Evolutionary conservation across 2,329 filamentous ascomycete species (phyloP), one percentile per base, ranked within the genome.

Genomic region (Chaetomium sp.): DNA sequence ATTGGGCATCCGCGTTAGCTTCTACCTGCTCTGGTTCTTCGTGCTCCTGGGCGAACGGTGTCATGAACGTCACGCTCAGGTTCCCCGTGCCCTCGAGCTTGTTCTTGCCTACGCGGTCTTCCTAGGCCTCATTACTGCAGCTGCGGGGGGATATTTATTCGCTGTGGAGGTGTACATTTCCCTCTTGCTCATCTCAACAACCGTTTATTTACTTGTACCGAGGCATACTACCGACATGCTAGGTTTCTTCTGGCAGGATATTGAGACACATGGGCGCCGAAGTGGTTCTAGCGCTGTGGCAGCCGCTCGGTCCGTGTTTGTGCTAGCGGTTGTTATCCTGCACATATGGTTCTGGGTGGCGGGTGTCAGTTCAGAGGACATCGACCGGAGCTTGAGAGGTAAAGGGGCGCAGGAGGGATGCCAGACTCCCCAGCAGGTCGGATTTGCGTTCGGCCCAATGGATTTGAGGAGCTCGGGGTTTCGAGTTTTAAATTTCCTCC

Each of bases 341-440:
- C 56, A 64, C 40, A 9, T 63, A 2, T 64, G 61, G 61, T 62
- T 64, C 38, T 67, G 64, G 64, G 59, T 54, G 2, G 44, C 48
- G 0, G 65, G 63, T 0, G 61, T 66, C 1, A 56, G 59, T 12
- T 55, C 55, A 11, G 14, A 5, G 4, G 36, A 42, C 2, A 45
- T 61, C 9, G 40, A 56, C 41, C 37, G 46, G 12, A 49, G 41
- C 41, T 1, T 52, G 35, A 49, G 12, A 12, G n/a, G 34, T 6
- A n/a, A 27, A 12, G 44, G 48, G 5, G 50, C 54, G 12, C n/a
- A n/a, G 1, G 11, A 34, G 10, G 46, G 34, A 3, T 64, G 60
- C 48, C 41, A 36, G 14, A 45, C 51, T 34, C 52, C 52, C n/a
- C 37, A 49, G 42, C 54, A 59, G 19, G 42, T 55, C 34, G 62